Evolutionary conservation across 768 basidiomycete species (phyloP), one percentile per base, ranked within the genome.

Genomic region (Mycena rosella): DNA sequence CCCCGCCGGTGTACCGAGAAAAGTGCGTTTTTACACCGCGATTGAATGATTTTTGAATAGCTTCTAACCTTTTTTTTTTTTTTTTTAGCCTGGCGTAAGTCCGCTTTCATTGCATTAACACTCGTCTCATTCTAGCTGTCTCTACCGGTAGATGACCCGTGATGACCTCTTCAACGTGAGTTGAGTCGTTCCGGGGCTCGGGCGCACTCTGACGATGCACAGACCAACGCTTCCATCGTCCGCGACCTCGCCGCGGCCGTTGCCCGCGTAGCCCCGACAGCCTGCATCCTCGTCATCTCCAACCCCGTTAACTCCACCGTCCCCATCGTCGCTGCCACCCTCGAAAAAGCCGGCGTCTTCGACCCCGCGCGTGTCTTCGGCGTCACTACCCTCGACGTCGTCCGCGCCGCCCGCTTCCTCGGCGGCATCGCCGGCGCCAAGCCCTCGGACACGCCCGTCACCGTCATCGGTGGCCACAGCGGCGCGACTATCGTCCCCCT

Each of bases 281-380:
- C 98, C n/a, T 90, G 94, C 82, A 87, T 99, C 76, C 89, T 96
- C 73, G 91, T 99, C 82, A 99, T 99, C 82, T 97, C 96, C 74
- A 99, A 99, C 91, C 97, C 97, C 60, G 97, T 98, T 86, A 96
- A 95, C 87, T 94, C 93, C 57, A 98, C 98, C 69, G 98, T 99
- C 66, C 97, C 98, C 74, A 98, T 99, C 74, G 96, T 98, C 73
- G 96, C 96, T 49, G 88, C 90, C 72, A 93, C 93, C 65, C 91
- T 98, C 79, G 89, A 93, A 83, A 94, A 96, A 80, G 92, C 92
- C 15, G 96, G 96, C 68, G 94, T 94, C 66, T 98, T 93, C 83
- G 89, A 99, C 85, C 95, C 96, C 61, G 83, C 84, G 66, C 92
- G 88, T 73, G 79, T 99, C 75, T 99, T 98, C 79, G 98, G 97